Conservation (phyloP, 768 basidiomycete genomes). For the Lentinula guzmanii region DNA sequence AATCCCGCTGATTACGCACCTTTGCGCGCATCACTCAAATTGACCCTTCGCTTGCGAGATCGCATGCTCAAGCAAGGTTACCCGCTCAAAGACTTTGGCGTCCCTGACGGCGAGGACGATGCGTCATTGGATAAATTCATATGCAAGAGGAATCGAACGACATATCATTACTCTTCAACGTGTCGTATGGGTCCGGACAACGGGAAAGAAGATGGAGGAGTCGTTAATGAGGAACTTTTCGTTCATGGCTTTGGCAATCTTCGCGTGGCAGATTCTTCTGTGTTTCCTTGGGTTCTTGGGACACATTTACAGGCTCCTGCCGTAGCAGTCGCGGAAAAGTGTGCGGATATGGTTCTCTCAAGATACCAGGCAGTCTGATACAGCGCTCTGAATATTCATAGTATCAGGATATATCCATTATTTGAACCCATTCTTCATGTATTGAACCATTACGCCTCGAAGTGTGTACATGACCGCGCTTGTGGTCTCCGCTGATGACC, state of each 20-base stretch:
- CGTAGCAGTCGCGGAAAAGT: slow-evolving; percentile 1
- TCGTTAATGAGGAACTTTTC: slow-evolving; percentile 3
- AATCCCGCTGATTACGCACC: background rate
- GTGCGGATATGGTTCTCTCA: slow-evolving; percentile 1
- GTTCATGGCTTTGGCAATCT: slow-evolving; percentile 6
- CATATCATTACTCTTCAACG: slow-evolving; percentile 6
- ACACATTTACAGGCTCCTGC: slow-evolving; percentile 2
- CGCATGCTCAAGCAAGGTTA: slow-evolving; percentile 2
- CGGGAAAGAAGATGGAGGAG: slow-evolving; percentile 1
- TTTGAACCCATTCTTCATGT: no score
- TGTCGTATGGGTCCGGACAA: slow-evolving; percentile 5
- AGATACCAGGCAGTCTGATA: background rate
- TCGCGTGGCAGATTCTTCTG: slow-evolving; percentile 2
- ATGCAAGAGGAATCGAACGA: slow-evolving; percentile 1
- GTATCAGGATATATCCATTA: no score
- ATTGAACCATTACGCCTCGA: no score
- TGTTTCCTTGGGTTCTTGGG: slow-evolving; percentile 3
- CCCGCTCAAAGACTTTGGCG: background rate
- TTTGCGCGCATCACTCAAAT: background rate
- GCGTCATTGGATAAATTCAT: slow-evolving; percentile 4
- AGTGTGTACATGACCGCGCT: no score
- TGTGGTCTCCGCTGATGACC: no score
- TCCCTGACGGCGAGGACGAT: background rate
- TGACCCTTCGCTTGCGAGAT: slow-evolving; percentile 5
- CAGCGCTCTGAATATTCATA: no score